Evolutionary conservation across 805 yeast species (phyloP).

Genomic region (Lipomyces chichibuensis): DNA sequence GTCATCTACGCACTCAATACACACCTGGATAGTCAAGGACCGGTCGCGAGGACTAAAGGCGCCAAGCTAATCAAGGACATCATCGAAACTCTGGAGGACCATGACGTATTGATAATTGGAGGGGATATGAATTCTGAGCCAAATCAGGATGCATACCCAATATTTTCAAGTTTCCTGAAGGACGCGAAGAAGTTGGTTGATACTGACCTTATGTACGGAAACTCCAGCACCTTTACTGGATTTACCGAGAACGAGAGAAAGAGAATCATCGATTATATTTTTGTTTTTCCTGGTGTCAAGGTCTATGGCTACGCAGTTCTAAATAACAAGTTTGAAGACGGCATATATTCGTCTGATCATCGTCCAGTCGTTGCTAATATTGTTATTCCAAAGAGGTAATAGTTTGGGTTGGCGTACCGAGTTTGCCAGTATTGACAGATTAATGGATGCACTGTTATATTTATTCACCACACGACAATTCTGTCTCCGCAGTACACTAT

Average conservation of each 20-base stretch:
- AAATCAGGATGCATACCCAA: constrained; percentile 49
- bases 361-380: constrained; percentile 31
- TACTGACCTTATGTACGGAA: constrained; percentile 49
- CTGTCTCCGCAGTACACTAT: not conserved
- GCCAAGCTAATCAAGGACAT: constrained; percentile 48
- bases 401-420: not conserved
- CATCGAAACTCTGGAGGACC: constrained; percentile 44
- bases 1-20: constrained; percentile 49
- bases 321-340: constrained; percentile 26
- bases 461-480: not conserved
- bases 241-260: constrained; percentile 44
- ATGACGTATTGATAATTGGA: constrained; percentile 48
- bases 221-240: constrained; percentile 54
- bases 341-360: constrained; percentile 24
- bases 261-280: constrained; percentile 51
- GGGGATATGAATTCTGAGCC: constrained; percentile 63
- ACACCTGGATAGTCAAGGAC: constrained; percentile 57
- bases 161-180: constrained; percentile 46
- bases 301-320: constrained; percentile 21
- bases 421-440: not conserved
- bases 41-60: constrained; percentile 51
- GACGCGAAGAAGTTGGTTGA: constrained; percentile 45
- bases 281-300: not conserved
- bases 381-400: constrained; percentile 2
- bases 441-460: not conserved